Base-by-base conservation (phyloP, 495 filamentous ascomycete species). In the Aspergillus affinis region DNA sequence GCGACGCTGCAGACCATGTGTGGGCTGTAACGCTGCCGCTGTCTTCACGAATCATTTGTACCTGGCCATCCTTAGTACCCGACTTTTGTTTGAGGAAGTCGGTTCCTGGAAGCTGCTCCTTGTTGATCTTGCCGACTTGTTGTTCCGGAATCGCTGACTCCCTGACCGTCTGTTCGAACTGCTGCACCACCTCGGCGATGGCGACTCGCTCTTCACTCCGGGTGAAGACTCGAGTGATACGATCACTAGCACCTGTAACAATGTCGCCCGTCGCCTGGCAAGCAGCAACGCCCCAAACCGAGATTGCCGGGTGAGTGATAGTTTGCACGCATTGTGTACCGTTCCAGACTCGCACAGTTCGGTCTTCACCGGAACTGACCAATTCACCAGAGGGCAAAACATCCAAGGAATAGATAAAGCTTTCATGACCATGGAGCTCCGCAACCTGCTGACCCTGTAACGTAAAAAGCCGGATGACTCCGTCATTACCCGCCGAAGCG, bases 261-360 rank as follows among this genome's bases (percentile, higher is more conserved):
- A 99, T 93, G 69, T 99, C 95, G 47, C 94, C 93, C 57, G 83
- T 96, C 52, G 88, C 87, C 6, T 78, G 50, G 66, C 90, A 94
- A 21, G 82, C 90, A 5, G 92, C 90, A 47, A 99, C 90, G 46
- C 84, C 78, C 95, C 95, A 99, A 1, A 99, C 92, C 0, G 93
- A 97, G 44, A 97, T 96, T 13, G 95, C 95, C 41, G 95, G 95
- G 70, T 97, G 95, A 5, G 93, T 97, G 59, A 99, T 98, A 12
- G 92, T 96, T 74, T 99, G 95, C 55, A 97, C 75, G 68, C 93
- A 97, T 51, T 92, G 79, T 18, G 73, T 84, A 44, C 86, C 87
- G 61, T 84, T 85, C 95, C 95, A 99, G 66, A 99, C 80, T 52
- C 91, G 81, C 18, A 93, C 84, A 9, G 95, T 97, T 50, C 95